Evolutionary conservation across 208 protist genomes (phyloP).

Genomic region (Giardia muris): DNA sequence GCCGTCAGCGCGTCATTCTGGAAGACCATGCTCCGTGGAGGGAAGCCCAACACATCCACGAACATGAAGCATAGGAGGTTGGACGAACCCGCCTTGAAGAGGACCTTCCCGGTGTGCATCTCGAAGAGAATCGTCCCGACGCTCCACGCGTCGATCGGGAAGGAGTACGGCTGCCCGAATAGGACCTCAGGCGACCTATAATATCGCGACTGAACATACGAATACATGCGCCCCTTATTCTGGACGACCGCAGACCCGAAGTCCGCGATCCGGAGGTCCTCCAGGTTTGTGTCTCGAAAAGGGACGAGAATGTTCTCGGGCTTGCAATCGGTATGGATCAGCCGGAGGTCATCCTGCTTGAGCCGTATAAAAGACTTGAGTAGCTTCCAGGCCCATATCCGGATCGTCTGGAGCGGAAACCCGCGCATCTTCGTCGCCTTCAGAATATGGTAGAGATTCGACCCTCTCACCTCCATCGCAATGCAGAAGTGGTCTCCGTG

Average conservation of each 20-base stretch:
- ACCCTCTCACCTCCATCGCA: neutral
- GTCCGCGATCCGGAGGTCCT: neutral
- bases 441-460: neutral
- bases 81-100: neutral
- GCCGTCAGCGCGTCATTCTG: neutral
- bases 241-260: neutral
- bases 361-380: neutral
- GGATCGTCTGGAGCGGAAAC: neutral
- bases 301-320: constrained; percentile 3
- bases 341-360: neutral
- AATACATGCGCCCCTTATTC: constrained; percentile 31
- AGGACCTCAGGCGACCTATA: constrained; percentile 54
- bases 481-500: neutral
- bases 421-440: neutral
- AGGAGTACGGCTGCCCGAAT: constrained; percentile 42
- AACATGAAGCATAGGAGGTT: neutral
- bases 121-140: constrained; percentile 39
- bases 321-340: constrained; percentile 20
- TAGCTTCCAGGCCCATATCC: neutral
- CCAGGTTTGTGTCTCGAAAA: neutral
- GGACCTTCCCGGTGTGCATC: neutral
- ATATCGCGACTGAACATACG: constrained; percentile 54
- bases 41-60: neutral
- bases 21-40: neutral
- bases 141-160: constrained; percentile 53